Base-by-base conservation (phyloP, 2,329 filamentous ascomycete species). In the Corynespora cassiicola region DNA sequence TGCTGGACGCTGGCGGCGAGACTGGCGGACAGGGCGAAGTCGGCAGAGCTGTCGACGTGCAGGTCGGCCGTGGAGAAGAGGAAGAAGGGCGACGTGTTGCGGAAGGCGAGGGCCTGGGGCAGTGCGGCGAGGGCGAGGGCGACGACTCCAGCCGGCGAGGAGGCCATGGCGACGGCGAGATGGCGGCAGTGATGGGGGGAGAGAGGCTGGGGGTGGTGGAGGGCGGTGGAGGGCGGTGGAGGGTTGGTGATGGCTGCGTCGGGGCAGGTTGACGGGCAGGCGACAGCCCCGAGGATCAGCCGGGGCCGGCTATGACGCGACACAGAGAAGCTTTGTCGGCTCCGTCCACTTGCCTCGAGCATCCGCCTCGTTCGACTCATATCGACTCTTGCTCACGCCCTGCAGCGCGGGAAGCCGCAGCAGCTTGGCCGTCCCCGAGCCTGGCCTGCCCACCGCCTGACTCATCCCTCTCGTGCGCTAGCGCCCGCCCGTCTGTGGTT, bases 41-140 rank as follows among this genome's bases (percentile, higher is more conserved):
- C 45, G 46, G 49, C 45, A 39, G n/a, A n/a, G n/a, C 56, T 42
- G 34, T 49, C 45, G 41, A 31, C 51, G 31, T 51, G 48, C 42
- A 66, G 39, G 42, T 85, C 76, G 47, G 86, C 80, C 29, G 86
- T 92, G 20, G 92, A 96, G 68, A 95, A 86, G 52, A 96, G 74
- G 65, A 96, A 80, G 70, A 96, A 94, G 12, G 94, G 92, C 37
- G 89, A 91, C 2, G 91, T 90, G 70, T 96, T 86, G 48, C 82
- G 84, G 68, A 96, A 94, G 17, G 89, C 91, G 46, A 82, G 74
- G 28, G 78, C 83, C 16, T 77, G 76, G 44, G 80, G 77, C 52
- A 80, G 76, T 57, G 60, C 52, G 29, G 81, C 69, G 41, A 79
- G 67, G 58, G 75, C 72, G 39, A 79, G 61, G 44, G 75, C 69